These are phyloP conservation scores for Penicillium antarcticum DNA, from an alignment of 495 filamentous ascomycete species.

Conservation along the genomic window DNA sequence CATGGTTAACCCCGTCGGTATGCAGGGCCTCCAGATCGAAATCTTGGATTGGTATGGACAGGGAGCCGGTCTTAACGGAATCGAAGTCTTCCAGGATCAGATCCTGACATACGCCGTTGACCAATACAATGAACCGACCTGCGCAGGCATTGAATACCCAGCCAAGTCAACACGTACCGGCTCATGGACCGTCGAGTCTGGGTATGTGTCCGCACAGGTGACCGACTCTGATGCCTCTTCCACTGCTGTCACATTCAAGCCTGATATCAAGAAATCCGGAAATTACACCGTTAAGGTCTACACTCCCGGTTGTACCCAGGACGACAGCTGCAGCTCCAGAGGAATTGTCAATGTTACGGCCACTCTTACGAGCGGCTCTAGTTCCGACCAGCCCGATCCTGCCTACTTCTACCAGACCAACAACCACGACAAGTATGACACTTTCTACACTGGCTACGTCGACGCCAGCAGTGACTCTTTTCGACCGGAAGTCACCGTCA, in stretches of 20 bases:
- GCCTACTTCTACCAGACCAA: conserved; percentile 79
- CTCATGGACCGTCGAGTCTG: conserved; percentile 66
- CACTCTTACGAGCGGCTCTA: conserved; percentile 53
- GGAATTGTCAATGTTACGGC: conserved; percentile 80
- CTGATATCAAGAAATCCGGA: conserved; percentile 83
- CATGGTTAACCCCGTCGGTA: conserved; percentile 84
- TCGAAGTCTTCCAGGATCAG: conserved; percentile 86
- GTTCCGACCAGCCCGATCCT: conserved; percentile 34
- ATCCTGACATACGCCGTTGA: conserved; percentile 81
- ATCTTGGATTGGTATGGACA: conserved; percentile 80
- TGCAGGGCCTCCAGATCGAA: conserved; percentile 84
- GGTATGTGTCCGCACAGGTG: conserved; percentile 72
- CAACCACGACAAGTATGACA: conserved; percentile 89
- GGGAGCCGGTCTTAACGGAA: conserved; percentile 83
- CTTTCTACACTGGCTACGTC: conserved; percentile 78
- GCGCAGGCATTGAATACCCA: conserved; percentile 60
- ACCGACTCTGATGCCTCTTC: conserved; percentile 49
- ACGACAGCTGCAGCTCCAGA: conserved; percentile 69
- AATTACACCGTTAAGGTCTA: conserved; percentile 86
- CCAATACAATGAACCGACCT: conserved; percentile 84
- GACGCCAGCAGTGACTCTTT: conserved; percentile 73
- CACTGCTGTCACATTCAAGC: conserved; percentile 68
- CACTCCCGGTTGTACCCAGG: conserved; percentile 84
- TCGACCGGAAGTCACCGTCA: conserved; percentile 75
- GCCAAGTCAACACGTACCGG: conserved; percentile 67